Evolutionary conservation across 1,139 yeast genomes (phyloP).

Genomic region (Nadsonia commutata): DNA sequence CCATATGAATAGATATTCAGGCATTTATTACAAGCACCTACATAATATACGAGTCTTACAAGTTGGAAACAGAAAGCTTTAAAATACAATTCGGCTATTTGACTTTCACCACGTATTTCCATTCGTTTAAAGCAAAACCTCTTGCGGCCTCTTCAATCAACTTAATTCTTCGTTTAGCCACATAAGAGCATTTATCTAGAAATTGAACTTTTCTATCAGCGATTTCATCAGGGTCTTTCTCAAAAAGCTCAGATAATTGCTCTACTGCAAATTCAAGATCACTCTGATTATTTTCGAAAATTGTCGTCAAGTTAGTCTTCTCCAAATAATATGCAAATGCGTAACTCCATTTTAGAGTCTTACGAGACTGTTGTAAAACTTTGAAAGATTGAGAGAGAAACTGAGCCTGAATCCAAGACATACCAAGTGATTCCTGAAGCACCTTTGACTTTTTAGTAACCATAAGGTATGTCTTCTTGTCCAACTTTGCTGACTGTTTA

Average conservation of each 20-base stretch:
- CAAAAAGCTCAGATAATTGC: constrained; percentile 56
- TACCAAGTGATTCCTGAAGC: constrained; percentile 46
- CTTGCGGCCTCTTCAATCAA: not conserved
- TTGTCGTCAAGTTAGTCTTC: constrained; percentile 27
- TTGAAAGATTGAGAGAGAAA: constrained; percentile 62
- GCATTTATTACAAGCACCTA: too few species aligned
- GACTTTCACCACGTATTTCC: not conserved
- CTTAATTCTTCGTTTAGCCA: constrained; percentile 6
- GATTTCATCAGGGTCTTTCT: constrained; percentile 21
- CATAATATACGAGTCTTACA: too few species aligned
- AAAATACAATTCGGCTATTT: not conserved
- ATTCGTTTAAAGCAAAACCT: not conserved
- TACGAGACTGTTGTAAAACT: constrained; percentile 53
- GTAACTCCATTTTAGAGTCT: constrained; percentile 82
- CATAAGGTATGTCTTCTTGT: constrained; percentile 43
- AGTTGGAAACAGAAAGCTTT: too few species aligned
- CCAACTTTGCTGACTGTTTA: constrained; percentile 64
- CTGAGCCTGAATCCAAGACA: constrained; percentile 86
- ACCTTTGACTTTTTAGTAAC: constrained; percentile 52
- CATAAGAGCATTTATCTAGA: constrained; percentile 25
- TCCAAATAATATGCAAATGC: constrained; percentile 62
- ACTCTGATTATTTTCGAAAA: constrained; percentile 65
- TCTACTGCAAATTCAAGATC: constrained; percentile 65
- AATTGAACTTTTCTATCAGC: constrained; percentile 20
- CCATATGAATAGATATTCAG: too few species aligned